phyloP scores from a whole-genome alignment of 371 early-diverging fungal species.

The Mortierella sp. region DNA sequence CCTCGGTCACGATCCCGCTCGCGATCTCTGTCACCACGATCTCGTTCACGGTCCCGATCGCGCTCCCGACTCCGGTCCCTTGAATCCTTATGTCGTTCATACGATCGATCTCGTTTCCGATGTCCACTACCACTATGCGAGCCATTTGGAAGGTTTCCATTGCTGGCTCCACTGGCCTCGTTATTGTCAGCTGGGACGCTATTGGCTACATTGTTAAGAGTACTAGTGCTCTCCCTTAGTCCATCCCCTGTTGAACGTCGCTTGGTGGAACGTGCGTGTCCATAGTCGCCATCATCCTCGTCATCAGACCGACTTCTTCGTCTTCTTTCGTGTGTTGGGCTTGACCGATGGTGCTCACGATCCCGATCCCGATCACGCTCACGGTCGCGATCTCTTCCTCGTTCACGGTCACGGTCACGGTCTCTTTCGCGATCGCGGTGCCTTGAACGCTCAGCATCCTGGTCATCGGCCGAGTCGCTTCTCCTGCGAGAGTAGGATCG shows the following conservation, averaged over 20 bases:
- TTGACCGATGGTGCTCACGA: slow-evolving; percentile 26
- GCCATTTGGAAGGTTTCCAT: slow-evolving; percentile 35
- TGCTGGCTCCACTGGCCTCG: slow-evolving; percentile 16
- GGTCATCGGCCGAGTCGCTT: slow-evolving; percentile 35
- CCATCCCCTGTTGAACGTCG: slow-evolving; percentile 46
- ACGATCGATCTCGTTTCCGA: slow-evolving; percentile 40
- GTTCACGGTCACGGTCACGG: neutral
- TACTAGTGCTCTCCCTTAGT: slow-evolving; percentile 25
- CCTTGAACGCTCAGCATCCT: neutral
- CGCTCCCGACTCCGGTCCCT: slow-evolving; percentile 10
- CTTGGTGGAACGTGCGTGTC: slow-evolving; percentile 34
- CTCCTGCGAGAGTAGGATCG: slow-evolving; percentile 26
- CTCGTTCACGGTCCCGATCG: slow-evolving; percentile 35
- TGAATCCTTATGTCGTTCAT: slow-evolving; percentile 23
- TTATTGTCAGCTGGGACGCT: neutral
- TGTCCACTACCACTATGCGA: slow-evolving; percentile 27
- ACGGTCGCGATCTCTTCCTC: neutral
- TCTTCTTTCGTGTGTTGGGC: slow-evolving; percentile 37
- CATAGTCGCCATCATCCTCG: slow-evolving; percentile 35
- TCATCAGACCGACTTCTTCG: slow-evolving; percentile 48
- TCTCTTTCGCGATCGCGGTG: slow-evolving; percentile 1
- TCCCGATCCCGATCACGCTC: slow-evolving; percentile 42
- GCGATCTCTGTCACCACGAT: slow-evolving; percentile 26
- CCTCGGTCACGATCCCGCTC: slow-evolving; percentile 7
- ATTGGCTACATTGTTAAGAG: neutral